Percentiles rank a stretch among this genome's conserved stretches.
These are phyloP conservation scores for Symbiodinium natans DNA, from an alignment of 73 alveolate genomes.

Conservation along the genomic window DNA sequence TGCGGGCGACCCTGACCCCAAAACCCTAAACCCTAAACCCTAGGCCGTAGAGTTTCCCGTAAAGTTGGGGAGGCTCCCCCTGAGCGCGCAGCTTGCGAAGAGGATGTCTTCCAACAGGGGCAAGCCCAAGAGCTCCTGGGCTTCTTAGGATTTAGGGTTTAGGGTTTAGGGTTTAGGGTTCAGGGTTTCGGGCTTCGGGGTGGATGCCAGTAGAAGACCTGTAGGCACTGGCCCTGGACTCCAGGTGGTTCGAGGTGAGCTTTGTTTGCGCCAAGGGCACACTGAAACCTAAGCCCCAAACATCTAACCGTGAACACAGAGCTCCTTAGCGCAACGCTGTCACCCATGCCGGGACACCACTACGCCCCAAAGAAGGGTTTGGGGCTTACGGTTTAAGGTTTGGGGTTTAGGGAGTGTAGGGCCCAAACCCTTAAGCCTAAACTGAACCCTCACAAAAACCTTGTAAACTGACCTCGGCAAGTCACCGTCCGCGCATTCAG, in stretches of 20 bases:
- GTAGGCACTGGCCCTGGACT: too few species aligned
- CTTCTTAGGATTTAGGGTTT: neutral
- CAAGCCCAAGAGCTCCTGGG: slow-evolving; percentile 54
- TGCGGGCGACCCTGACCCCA: too few species aligned
- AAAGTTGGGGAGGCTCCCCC: neutral
- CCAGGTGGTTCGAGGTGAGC: too few species aligned
- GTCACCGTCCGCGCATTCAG: slow-evolving; percentile 82
- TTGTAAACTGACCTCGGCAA: neutral
- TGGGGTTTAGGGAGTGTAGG: neutral
- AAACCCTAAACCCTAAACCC: too few species aligned
- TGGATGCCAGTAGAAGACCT: too few species aligned
- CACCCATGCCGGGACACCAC: too few species aligned
- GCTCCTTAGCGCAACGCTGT: too few species aligned
- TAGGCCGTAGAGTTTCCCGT: neutral
- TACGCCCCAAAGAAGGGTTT: too few species aligned
- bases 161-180: neutral
- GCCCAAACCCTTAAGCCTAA: neutral
- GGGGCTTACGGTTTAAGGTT: neutral
- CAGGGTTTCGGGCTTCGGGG: too few species aligned
- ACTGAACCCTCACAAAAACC: neutral
- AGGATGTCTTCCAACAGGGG: slow-evolving; percentile 68
- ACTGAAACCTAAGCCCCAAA: too few species aligned
- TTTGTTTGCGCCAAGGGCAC: too few species aligned
- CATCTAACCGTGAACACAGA: too few species aligned
- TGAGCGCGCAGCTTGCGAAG: neutral